These are phyloP conservation scores for Ramichloridium luteum DNA, from an alignment of 2,329 filamentous ascomycete genomes.

Conservation along the genomic window DNA sequence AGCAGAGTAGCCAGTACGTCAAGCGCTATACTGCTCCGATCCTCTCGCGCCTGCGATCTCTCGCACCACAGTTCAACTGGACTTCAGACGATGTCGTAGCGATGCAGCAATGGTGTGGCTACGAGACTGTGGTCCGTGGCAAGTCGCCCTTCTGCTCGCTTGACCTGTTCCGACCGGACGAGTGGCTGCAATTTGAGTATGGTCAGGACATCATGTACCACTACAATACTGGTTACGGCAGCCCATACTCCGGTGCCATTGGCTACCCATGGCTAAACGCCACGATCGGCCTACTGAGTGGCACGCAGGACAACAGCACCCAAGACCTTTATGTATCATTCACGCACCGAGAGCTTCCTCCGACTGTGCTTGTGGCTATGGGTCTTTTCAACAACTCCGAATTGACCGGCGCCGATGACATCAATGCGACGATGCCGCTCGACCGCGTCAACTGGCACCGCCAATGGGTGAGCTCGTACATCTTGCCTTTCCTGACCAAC, in stretches of 20 bases:
- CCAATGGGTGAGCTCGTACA: slow-evolving; percentile 50
- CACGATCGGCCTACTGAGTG: slow-evolving; percentile 39
- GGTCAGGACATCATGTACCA: slow-evolving; percentile 57
- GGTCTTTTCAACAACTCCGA: slow-evolving; percentile 58
- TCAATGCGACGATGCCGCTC: slow-evolving; percentile 54
- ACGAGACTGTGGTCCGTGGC: slow-evolving; percentile 56
- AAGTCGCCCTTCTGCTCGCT: slow-evolving; percentile 51
- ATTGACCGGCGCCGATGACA: slow-evolving; percentile 38
- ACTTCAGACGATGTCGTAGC: slow-evolving; percentile 50
- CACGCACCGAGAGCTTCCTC: slow-evolving; percentile 56
- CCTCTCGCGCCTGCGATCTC: slow-evolving; percentile 41
- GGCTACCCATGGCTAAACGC: slow-evolving; percentile 57
- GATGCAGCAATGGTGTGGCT: slow-evolving; percentile 59
- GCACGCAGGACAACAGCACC: slow-evolving; percentile 27
- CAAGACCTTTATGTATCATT: slow-evolving; percentile 57
- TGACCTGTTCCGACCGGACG: slow-evolving; percentile 47
- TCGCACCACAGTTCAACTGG: slow-evolving; percentile 50
- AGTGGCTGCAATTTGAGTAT: slow-evolving; percentile 54
- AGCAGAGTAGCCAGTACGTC: slow-evolving; percentile 32
- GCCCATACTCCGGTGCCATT: slow-evolving; percentile 42
- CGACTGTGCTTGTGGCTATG: slow-evolving; percentile 53
- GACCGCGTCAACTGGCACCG: slow-evolving; percentile 51
- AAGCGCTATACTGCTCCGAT: slow-evolving; percentile 49
- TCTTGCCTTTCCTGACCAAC: slow-evolving; percentile 55
- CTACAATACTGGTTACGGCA: slow-evolving; percentile 56